Conservation (phyloP, 129 eudicot genomes). For the carrot (Daucus carota) region DNA sequence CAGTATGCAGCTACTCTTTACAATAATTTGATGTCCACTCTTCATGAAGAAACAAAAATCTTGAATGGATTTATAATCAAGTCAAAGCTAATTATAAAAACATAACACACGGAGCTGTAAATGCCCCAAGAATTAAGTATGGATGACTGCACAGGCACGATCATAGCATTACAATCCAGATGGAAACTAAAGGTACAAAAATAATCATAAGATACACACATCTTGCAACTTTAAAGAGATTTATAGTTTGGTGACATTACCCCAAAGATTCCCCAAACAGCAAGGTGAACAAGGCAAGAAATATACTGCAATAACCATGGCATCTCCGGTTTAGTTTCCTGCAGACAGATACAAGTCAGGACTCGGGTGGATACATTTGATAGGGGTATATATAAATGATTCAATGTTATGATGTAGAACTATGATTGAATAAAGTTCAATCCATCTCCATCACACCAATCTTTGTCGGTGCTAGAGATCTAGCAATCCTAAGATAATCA, state of each 20-base stretch:
- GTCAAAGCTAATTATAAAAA: background rate
- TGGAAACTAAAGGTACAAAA: background rate
- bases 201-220: background rate
- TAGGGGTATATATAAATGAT: background rate
- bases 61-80: background rate
- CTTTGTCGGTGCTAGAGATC: background rate
- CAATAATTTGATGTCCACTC: background rate
- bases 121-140: background rate
- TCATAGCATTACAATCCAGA: background rate
- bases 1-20: background rate
- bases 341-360: slow-evolving; percentile 12
- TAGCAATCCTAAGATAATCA: background rate
- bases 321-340: slow-evolving; percentile 35
- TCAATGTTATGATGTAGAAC: background rate
- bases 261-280: slow-evolving; percentile 82
- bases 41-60: background rate
- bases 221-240: background rate
- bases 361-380: background rate
- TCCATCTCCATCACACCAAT: background rate
- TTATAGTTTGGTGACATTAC: slow-evolving; percentile 24
- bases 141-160: background rate
- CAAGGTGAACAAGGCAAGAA: slow-evolving; percentile 61
- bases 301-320: slow-evolving; percentile 45
- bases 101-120: background rate
- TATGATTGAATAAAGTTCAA: background rate